phyloP scores from a whole-genome alignment of 1,284 basidiomycete genomes.

The Moniliophthora roreri region DNA sequence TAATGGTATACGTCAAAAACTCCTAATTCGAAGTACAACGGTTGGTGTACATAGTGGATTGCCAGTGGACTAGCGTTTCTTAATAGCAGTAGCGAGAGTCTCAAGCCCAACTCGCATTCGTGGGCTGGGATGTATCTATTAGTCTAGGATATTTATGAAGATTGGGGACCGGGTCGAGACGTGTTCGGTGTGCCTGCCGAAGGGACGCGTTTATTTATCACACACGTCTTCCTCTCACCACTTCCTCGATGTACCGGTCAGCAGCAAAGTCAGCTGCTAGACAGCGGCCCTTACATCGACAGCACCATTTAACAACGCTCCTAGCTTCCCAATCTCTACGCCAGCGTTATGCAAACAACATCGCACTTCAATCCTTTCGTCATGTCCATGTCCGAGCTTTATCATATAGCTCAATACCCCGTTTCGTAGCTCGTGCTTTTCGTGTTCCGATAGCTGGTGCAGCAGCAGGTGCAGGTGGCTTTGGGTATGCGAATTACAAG shows the following conservation, averaged over 20 bases:
- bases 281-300: constrained; percentile 48
- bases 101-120: too few species aligned
- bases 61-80: too few species aligned
- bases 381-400: constrained; percentile 73
- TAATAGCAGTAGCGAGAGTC: too few species aligned
- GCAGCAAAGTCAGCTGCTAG: not conserved
- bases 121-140: too few species aligned
- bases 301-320: constrained; percentile 60
- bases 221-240: not conserved
- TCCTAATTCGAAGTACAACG: too few species aligned
- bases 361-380: constrained; percentile 35
- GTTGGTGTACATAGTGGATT: too few species aligned
- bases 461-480: constrained; percentile 85
- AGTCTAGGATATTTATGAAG: too few species aligned
- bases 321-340: constrained; percentile 48
- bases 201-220: too few species aligned
- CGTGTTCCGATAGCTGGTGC: constrained; percentile 83
- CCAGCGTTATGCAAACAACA: constrained; percentile 41
- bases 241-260: constrained; percentile 1
- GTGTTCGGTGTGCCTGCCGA: too few species aligned
- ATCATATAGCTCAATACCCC: constrained; percentile 82
- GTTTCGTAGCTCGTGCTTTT: constrained; percentile 82
- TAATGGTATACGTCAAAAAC: too few species aligned
- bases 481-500: constrained; percentile 92
- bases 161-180: too few species aligned